These are phyloP conservation scores for Suhomyces kunorum DNA, from an alignment of 1,139 yeast genomes.

Conservation along the genomic window DNA sequence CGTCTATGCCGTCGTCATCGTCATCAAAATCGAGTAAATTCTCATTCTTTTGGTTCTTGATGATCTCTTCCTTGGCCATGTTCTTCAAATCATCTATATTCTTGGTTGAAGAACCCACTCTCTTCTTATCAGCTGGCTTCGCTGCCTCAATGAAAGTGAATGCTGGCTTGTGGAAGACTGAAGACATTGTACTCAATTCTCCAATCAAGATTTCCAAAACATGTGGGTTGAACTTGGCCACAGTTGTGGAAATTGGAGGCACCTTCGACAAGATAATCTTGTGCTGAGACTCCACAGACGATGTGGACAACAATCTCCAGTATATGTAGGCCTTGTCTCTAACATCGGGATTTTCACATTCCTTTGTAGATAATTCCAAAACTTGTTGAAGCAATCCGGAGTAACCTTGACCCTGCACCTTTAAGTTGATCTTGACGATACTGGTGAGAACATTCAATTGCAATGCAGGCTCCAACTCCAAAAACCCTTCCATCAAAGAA, in stretches of 20 bases:
- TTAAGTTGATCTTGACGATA: slow-evolving; percentile 70
- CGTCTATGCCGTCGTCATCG: slow-evolving; percentile 44
- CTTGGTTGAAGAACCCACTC: slow-evolving; percentile 16
- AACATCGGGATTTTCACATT: slow-evolving; percentile 86
- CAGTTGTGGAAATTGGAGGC: slow-evolving; percentile 72
- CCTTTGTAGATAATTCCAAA: slow-evolving; percentile 75
- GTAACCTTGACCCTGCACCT: slow-evolving; percentile 38
- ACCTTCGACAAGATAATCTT: slow-evolving; percentile 59
- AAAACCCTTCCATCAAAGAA: slow-evolving; percentile 59
- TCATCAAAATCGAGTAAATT: slow-evolving; percentile 82
- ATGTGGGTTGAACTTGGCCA: slow-evolving; percentile 68
- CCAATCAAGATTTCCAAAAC: slow-evolving; percentile 65
- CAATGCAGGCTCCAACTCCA: slow-evolving; percentile 71
- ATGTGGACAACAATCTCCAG: slow-evolving; percentile 81
- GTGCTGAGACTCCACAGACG: slow-evolving; percentile 43
- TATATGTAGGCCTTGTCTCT: slow-evolving; percentile 92
- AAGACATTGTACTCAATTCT: slow-evolving; percentile 85
- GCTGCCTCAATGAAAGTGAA: slow-evolving; percentile 58
- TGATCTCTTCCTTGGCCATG: slow-evolving; percentile 76
- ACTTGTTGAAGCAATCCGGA: slow-evolving; percentile 64
- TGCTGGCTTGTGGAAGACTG: slow-evolving; percentile 87
- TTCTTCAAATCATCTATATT: slow-evolving; percentile 71
- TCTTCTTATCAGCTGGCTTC: slow-evolving; percentile 27
- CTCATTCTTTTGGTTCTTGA: slow-evolving; percentile 68
- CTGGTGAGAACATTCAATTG: slow-evolving; percentile 79